Base-by-base conservation (phyloP, 768 basidiomycete genomes). In the Hygrophorus pudorinus region DNA sequence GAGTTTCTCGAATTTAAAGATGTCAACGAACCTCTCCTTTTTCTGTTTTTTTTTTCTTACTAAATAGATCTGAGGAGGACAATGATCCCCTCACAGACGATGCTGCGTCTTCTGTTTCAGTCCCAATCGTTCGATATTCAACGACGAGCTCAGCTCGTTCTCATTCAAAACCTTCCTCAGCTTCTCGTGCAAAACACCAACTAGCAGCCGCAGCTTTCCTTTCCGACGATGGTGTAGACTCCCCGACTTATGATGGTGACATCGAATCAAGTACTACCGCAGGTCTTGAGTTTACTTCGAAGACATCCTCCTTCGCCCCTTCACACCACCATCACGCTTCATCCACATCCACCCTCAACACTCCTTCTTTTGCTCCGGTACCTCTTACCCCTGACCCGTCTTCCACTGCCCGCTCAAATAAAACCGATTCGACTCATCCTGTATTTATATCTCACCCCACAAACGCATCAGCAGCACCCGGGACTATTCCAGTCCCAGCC, bases 221-320 rank as follows among this genome's bases (percentile, higher is more conserved):
- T 46, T 79, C 77, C 14, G 83, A 85, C 52, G 81, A 78, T 57
- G 78, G 85, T 43, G 73, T 83, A 7, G 88, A 90, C 58, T 87
- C 84, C 0, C 88, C 87, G 6, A 90, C 87, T 0, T 90, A 92
- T 60, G 89, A 92, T 56, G 89, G 89, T 45, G 89, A 92, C 62
- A 71, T 92, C 45, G 89, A 91, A 59, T 83, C 79, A 36, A 81
- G 78, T 53, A 79, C 80, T 1, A 82, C 79, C 6, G 76, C 72
- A 17, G 70, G 75, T 27, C 35, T 66, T 6, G 75, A 76, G 38
- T 47, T 61, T 48, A 53, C 60, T 46, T 56, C 56, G 10, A 55
- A 53, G 38, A 40, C 53, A 54, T 33, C 37, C 41, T 11, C 50
- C 47, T n/a, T 46, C 44, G 30, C 46, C 38, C 47, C 63, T 55